Evolutionary conservation across 768 basidiomycete genomes (phyloP).

Genomic region (Chlorophyllum brunneum): DNA sequence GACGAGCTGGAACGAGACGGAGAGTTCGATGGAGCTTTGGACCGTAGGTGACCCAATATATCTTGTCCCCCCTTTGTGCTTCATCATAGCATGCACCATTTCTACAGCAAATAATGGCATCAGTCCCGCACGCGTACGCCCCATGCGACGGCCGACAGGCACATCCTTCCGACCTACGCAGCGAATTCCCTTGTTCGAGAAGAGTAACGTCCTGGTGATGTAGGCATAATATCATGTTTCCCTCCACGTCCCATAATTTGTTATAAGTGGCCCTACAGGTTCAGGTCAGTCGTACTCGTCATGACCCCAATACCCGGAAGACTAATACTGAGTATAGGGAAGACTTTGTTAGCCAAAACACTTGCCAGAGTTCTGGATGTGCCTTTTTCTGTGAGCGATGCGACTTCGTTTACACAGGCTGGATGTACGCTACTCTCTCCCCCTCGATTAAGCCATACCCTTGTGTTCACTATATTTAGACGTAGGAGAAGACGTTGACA

Average conservation of each 20-base stretch:
- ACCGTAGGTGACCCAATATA: conserved; percentile 12
- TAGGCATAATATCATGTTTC: conserved; percentile 24
- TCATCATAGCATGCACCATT: too few species aligned
- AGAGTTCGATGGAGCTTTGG: conserved; percentile 14
- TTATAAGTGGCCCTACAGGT: conserved; percentile 73
- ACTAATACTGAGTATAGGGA: conserved; percentile 44
- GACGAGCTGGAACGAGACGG: conserved; percentile 21
- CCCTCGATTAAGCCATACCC: conserved; percentile 7
- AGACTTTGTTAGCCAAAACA: conserved; percentile 87
- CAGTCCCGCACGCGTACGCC: conserved; percentile 57
- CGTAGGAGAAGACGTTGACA: conserved; percentile 96
- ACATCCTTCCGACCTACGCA: conserved; percentile 34
- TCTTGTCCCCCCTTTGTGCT: not conserved
- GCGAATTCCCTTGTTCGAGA: conserved; percentile 72
- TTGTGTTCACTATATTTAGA: conserved; percentile 40
- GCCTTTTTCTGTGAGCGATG: conserved; percentile 91
- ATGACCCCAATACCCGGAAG: not conserved
- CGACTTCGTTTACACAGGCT: conserved; percentile 91
- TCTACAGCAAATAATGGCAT: conserved; percentile 35
- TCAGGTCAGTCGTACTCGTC: conserved; percentile 48
- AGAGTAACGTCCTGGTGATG: conserved; percentile 95
- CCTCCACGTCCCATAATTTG: not conserved
- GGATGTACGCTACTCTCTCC: conserved; percentile 54
- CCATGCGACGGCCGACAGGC: conserved; percentile 43
- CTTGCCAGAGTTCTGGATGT: conserved; percentile 90